These are phyloP conservation scores for Fragaria nilgerrensis DNA, from an alignment of 306 rosid genomes.

Conservation along the genomic window DNA sequence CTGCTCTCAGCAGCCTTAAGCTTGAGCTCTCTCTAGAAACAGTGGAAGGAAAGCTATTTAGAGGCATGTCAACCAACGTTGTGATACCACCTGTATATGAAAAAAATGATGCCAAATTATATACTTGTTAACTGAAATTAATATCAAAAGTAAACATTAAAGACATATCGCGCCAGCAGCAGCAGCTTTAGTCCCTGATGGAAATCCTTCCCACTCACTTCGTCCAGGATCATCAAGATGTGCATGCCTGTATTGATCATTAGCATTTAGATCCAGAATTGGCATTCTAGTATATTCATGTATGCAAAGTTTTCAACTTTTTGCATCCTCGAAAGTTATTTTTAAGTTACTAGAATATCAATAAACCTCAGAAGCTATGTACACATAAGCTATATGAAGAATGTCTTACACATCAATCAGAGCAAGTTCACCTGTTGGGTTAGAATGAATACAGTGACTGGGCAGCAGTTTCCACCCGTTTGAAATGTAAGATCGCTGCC, in stretches of 20 bases:
- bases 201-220: constrained; percentile 95
- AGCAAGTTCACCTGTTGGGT: constrained; percentile 11
- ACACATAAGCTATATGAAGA: constrained; percentile 10
- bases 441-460: too few relatives aligned
- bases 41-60: constrained; percentile 82
- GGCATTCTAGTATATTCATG: not conserved
- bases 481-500: too few relatives aligned
- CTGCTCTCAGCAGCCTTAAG: constrained; percentile 65
- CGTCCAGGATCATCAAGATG: constrained; percentile 98
- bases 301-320: not conserved
- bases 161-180: constrained; percentile 66
- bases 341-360: not conserved
- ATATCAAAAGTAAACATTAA: not conserved
- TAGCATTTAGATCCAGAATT: not conserved
- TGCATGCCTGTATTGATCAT: constrained; percentile 58
- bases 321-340: not conserved
- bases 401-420: constrained; percentile 83
- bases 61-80: constrained; percentile 95
- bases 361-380: not conserved
- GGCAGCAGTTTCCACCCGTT: too few relatives aligned
- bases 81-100: constrained; percentile 77
- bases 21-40: constrained; percentile 85
- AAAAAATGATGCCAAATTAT: constrained; percentile 10
- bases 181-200: constrained; percentile 85
- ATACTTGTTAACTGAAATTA: not conserved